Evolutionary conservation across 306 rosid genomes (phyloP).

Genomic region (Vigna radiata): DNA sequence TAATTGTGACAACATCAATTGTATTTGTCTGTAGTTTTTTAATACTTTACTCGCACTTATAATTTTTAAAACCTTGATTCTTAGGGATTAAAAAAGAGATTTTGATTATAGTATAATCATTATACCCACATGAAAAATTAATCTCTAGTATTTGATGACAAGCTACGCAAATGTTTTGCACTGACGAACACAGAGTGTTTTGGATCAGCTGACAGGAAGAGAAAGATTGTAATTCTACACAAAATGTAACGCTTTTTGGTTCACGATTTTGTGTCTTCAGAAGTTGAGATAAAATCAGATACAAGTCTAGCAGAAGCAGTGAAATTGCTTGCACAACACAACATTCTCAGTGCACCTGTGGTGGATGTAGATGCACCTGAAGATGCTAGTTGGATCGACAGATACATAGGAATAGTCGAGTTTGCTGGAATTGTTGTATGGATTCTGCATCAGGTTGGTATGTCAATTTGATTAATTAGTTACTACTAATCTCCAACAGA

Average conservation of each 20-base stretch:
- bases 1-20: background rate
- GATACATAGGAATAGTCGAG: slow-evolving; percentile 90
- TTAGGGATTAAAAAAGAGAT: background rate
- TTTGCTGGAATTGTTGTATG: slow-evolving; percentile 93
- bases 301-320: slow-evolving; percentile 78
- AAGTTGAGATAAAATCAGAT: slow-evolving; percentile 80
- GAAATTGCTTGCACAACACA: slow-evolving; percentile 65
- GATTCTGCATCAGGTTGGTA: slow-evolving; percentile 84
- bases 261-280: slow-evolving; percentile 45
- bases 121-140: slow-evolving; percentile 19
- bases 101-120: background rate
- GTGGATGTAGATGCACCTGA: slow-evolving; percentile 85
- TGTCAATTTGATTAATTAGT: slow-evolving; percentile 8
- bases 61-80: background rate
- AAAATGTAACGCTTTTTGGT: background rate
- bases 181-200: no score
- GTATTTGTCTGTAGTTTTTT: no score
- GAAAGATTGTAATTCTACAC: background rate
- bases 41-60: no score
- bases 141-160: background rate
- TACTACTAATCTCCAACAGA: background rate
- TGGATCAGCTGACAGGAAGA: background rate
- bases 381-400: slow-evolving; percentile 91
- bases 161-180: background rate
- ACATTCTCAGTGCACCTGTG: slow-evolving; percentile 86